A percentile compares a stretch with the other conserved stretches of the same genome.
Conservation (phyloP, 2,329 filamentous ascomycete genomes). For the Neonectria magnoliae region DNA sequence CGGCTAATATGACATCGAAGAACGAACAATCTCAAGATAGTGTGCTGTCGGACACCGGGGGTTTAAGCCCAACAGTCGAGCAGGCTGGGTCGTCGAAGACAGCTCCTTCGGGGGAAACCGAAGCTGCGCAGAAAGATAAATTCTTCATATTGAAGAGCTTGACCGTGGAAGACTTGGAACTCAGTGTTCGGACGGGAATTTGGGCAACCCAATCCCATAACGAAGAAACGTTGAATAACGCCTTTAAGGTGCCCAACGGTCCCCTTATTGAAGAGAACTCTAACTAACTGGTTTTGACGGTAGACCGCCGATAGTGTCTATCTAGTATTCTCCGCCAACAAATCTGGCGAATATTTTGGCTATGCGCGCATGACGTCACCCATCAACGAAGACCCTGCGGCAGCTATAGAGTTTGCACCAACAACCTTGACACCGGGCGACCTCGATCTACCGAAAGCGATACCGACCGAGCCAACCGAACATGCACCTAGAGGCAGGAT, state of each 20-base stretch:
- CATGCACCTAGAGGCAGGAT: conserved; percentile 84
- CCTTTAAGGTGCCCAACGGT: conserved; percentile 72
- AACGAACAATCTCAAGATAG: conserved; percentile 26
- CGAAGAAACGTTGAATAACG: conserved; percentile 82
- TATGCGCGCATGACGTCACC: conserved; percentile 90
- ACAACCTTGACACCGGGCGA: conserved; percentile 68
- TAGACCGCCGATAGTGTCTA: conserved; percentile 86
- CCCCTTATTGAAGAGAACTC: conserved; percentile 33
- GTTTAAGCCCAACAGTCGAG: conserved; percentile 14
- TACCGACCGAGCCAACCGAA: conserved; percentile 80
- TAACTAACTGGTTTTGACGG: conserved; percentile 12
- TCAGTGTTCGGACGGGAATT: conserved; percentile 85
- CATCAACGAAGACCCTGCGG: conserved; percentile 80
- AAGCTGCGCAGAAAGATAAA: conserved; percentile 65
- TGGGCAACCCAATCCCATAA: conserved; percentile 98
- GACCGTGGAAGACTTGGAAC: conserved; percentile 87
- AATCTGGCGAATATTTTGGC: conserved; percentile 96
- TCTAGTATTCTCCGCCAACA: conserved; percentile 94
- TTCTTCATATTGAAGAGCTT: conserved; percentile 96
- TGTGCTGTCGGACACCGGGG: conserved; percentile 8
- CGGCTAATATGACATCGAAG: conserved; percentile 35
- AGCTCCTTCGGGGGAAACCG: conserved; percentile 18
- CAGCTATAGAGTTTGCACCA: conserved; percentile 75
- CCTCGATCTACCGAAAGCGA: conserved; percentile 79
- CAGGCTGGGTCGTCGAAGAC: conserved; percentile 3